Base-by-base conservation (phyloP, 306 rosid genomes). In the Citrullus mucosospermus region DNA sequence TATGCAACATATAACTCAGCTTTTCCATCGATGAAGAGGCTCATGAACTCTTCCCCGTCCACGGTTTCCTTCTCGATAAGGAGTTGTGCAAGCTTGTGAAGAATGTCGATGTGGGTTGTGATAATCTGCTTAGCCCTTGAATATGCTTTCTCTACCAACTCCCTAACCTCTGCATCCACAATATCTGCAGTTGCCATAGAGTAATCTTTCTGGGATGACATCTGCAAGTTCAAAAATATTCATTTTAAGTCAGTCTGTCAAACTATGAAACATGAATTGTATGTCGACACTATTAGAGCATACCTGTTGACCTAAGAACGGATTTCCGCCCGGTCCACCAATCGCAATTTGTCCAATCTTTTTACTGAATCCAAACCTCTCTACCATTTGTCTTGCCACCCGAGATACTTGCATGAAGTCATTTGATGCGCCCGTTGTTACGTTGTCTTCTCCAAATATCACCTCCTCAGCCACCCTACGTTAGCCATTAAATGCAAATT, bases 341-440 rank as follows among this genome's bases (percentile, higher is more conserved):
- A 92, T 88, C 39, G 99, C 99, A 46, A 92, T 80, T 83, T 96
- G 99, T 56, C 99, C 99, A 30, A 96, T 92, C 86, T 87, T 96
- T 78, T 92, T 96, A 90, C 98, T 96, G 90, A 96, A 96, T 50
- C 99, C 99, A 77, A 92, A 92, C 83, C 99, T 91, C 88, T 96
- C 99, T 2, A 96, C 98, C 98, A 96, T 96, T 80, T 96, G 99
- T 79, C 99, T 89, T 1, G 99, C 99, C 79, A 96, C 99, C 20
- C 99, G 80, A 9, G 99, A 96, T 72, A 96, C 99, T 90, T 92
- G 99, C 99, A 92, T 93, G 79, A 96, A 96, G 80, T 96, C 99
- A 54, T 93, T 96, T 16, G 99, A 96, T 36, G 99, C 99, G 20
- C 99, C 99, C 0, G 99, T 96, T 13, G 98, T 96, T 74, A 96